Evolutionary conservation across 2,329 filamentous ascomycete species (phyloP), one percentile per base, ranked within the genome.

Genomic region (Hypoxylon sp.): DNA sequence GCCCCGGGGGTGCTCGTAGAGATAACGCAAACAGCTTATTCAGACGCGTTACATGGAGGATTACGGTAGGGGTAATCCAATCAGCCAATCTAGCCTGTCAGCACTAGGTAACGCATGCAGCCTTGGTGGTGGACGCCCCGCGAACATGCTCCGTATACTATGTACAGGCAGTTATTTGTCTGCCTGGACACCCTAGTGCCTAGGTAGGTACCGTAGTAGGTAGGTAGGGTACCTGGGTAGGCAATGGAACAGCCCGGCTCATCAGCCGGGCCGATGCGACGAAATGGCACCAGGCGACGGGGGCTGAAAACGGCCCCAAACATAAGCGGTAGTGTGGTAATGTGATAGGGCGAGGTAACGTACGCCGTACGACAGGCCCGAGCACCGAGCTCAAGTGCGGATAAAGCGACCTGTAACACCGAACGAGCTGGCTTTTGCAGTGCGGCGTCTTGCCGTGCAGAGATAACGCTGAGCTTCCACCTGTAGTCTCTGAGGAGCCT

Each of bases 101-200:
- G 61, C 61, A 51, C 61, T 64, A 64, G 50, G n/a, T n/a, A n/a
- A n/a, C n/a, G n/a, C 27, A 49, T 54, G 41, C 47, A 49, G 51
- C 9, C 29, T 55, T 52, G 40, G 29, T 41, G 48, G 54, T 56
- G 42, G 55, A 56, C 58, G 41, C 51, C 54, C 58, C 54, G 57
- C 57, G n/a, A n/a, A n/a, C n/a, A n/a, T n/a, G n/a, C n/a, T n/a
- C n/a, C n/a, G n/a, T n/a, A n/a, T n/a, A n/a, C n/a, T n/a, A n/a
- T n/a, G n/a, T n/a, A n/a, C n/a, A n/a, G n/a, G n/a, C n/a, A n/a
- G n/a, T n/a, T n/a, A n/a, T n/a, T n/a, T n/a, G n/a, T n/a, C n/a
- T n/a, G n/a, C n/a, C n/a, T n/a, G n/a, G n/a, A n/a, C n/a, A n/a
- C n/a, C n/a, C n/a, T n/a, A n/a, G n/a, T n/a, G n/a, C n/a, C n/a